Percentiles rank a stretch among this genome's conserved stretches.
These are phyloP conservation scores for Tetrapisispora namnaoensis DNA, from an alignment of 805 yeast genomes.

Conservation along the genomic window DNA sequence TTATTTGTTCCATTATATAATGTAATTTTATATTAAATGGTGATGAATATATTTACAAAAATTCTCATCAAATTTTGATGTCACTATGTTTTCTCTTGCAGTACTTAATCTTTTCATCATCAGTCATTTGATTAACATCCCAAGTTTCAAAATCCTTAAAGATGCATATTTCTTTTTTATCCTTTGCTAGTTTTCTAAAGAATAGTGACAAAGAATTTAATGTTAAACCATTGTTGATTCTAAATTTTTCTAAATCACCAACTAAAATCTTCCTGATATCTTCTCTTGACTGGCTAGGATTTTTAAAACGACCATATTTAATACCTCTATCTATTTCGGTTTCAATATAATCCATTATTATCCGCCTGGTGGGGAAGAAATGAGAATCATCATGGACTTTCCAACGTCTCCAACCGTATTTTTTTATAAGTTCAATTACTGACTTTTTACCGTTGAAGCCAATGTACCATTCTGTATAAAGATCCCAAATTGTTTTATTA, in stretches of 20 bases:
- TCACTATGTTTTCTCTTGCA: conserved; percentile 22
- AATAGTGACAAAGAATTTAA: conserved; percentile 28
- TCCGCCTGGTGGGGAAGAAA: conserved; percentile 31
- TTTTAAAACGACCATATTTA: conserved; percentile 23
- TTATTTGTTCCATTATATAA: not conserved
- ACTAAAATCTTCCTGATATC: conserved; percentile 26
- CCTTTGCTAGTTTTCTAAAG: conserved; percentile 25
- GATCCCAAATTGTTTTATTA: conserved; percentile 31
- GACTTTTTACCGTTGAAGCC: conserved; percentile 29
- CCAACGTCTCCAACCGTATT: conserved; percentile 31
- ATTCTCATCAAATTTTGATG: not conserved
- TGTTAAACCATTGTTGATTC: conserved; percentile 27
- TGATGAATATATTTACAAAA: not conserved
- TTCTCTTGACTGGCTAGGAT: conserved; percentile 23
- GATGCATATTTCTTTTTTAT: conserved; percentile 25
- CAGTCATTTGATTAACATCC: conserved; percentile 24
- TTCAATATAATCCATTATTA: conserved; percentile 32
- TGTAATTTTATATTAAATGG: not conserved
- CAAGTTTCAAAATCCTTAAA: conserved; percentile 25
- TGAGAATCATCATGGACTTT: conserved; percentile 32
- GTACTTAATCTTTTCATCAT: conserved; percentile 24
- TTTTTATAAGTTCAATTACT: conserved; percentile 25
- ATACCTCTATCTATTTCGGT: conserved; percentile 28
- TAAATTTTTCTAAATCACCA: conserved; percentile 29
- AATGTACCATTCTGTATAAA: conserved; percentile 31